phyloP scores from a whole-genome alignment of 2,329 filamentous ascomycete genomes.

The Ceratocystis lukuohia region DNA sequence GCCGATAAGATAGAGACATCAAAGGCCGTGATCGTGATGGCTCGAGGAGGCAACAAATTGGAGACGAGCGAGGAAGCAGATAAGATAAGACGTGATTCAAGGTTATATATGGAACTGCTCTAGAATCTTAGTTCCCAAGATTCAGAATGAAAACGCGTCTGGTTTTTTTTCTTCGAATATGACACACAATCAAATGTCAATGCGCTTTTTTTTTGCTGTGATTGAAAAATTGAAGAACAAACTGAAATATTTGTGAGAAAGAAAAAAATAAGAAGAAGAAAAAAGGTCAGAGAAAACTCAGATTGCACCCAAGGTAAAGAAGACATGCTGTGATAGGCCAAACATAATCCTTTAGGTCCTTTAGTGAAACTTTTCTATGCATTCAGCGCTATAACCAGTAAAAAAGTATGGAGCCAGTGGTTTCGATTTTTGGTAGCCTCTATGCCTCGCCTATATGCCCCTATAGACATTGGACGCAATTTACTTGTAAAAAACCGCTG shows the following conservation, averaged over 20 bases:
- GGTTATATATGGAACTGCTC: slow-evolving; percentile 5
- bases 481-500: no score
- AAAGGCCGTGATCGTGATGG: slow-evolving; percentile 3
- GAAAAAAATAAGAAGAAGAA: neutral
- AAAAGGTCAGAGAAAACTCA: neutral
- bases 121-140: neutral
- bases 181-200: slow-evolving; percentile 6
- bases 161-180: neutral
- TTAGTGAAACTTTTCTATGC: neutral
- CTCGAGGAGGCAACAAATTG: neutral
- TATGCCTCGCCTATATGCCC: neutral
- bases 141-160: neutral
- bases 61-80: neutral
- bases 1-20: slow-evolving; percentile 1
- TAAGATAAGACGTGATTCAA: slow-evolving; percentile 9
- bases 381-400: neutral
- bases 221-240: neutral
- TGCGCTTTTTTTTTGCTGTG: neutral
- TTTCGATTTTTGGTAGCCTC: neutral
- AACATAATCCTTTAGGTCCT: neutral
- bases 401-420: neutral
- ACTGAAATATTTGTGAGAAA: neutral
- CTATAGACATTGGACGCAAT: no score
- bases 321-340: neutral
- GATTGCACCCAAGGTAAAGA: neutral